Evolutionary conservation across 768 basidiomycete species (phyloP), one percentile per base, ranked within the genome.

Genomic region (Podaxis carcinomalis): DNA sequence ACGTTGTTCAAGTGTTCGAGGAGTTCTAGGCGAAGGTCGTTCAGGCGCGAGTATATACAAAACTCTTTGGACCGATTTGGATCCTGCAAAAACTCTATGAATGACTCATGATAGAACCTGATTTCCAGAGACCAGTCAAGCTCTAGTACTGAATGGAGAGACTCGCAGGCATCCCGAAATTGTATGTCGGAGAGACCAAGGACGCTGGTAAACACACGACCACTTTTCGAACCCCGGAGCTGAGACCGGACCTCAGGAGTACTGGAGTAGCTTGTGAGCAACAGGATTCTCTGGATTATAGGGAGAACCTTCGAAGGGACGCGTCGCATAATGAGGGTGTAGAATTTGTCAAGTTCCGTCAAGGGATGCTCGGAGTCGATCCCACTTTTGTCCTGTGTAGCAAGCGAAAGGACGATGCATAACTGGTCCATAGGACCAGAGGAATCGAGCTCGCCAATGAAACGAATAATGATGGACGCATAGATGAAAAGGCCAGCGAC

Each of bases 391-490:
- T 10, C 32, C 19, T 32, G 40, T 42, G 13, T 42, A 4, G 40
- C 4, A n/a, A 46, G 27, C 5, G n/a, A 10, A 37, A 56, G 47
- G 2, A 56, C 36, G 7, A 25, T 14, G 16, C 28, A 14, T 3
- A 62, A 21, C 11, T 40, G 61, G 14, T 56, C 32, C 1, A 13
- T 11, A 0, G 46, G 54, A 13, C 54, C 37, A 32, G 27, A 19
- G 21, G 37, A 51, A 0, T 36, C 19, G 9, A 28, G 51, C 16
- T 62, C 51, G 23, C 47, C 35, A 37, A 65, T 35, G 36, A 53
- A 65, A 16, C 49, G 53, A 16, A 65, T 51, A 23, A 56, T 39
- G 5, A 53, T 59, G n/a, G 54, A 51, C 1, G 61, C 56, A n/a
- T 50, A 62, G 16, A 59, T 56, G 39, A 54, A 62, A 6, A 39